These are phyloP conservation scores for Amoebophrya sp. DNA, from an alignment of 169 alveolate genomes.

Conservation along the genomic window DNA sequence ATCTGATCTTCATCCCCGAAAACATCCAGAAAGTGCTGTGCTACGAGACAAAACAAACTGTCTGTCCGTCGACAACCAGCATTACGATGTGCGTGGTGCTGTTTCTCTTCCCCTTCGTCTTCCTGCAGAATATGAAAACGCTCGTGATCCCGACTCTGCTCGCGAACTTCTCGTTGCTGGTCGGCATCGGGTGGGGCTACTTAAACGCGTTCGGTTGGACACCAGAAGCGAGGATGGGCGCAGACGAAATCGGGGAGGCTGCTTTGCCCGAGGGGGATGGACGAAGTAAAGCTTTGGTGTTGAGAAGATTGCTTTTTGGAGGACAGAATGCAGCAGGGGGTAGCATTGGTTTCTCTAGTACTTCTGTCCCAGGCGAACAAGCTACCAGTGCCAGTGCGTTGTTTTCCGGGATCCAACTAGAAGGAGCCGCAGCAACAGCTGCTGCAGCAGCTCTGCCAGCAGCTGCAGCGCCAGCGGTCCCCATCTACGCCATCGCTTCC, in stretches of 20 bases:
- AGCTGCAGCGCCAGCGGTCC: too few species aligned
- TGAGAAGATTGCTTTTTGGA: too few species aligned
- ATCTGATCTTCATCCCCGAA: not conserved
- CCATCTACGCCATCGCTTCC: too few species aligned
- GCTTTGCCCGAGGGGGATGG: not conserved
- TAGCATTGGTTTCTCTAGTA: too few species aligned
- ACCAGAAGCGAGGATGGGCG: not conserved
- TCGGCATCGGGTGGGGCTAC: slow-evolving; percentile 21
- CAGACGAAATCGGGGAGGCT: not conserved
- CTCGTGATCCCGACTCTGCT: slow-evolving; percentile 30
- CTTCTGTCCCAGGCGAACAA: too few species aligned
- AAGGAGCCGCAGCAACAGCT: too few species aligned
- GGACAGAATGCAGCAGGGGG: too few species aligned
- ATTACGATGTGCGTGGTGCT: not conserved
- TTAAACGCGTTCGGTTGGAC: not conserved
- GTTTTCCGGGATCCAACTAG: too few species aligned
- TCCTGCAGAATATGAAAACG: slow-evolving; percentile 29
- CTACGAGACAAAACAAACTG: not conserved
- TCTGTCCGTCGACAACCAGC: not conserved
- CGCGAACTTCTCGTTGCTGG: slow-evolving; percentile 24
- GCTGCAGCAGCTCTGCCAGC: too few species aligned
- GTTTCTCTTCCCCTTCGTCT: slow-evolving; percentile 24
- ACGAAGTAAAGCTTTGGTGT: too few species aligned
- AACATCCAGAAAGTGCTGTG: not conserved
- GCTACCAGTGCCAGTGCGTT: too few species aligned